Conservation (phyloP, 495 filamentous ascomycete species). For the Baudoinia panamericana region DNA sequence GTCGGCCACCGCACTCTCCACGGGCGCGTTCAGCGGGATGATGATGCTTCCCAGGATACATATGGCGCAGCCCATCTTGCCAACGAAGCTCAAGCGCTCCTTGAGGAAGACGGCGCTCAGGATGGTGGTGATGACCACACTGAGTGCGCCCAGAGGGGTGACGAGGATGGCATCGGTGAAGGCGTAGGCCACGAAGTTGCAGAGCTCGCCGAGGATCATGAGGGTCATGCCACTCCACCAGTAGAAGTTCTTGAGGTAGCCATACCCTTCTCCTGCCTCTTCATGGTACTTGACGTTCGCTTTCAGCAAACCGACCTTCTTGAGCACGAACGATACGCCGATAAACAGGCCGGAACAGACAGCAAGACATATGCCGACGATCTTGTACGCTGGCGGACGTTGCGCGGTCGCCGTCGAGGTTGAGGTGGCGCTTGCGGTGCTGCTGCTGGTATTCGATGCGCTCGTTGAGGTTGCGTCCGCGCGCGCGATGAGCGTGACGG, state of each 20-base stretch:
- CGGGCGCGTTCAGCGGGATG: constrained; percentile 86
- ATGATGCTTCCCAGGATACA: constrained; percentile 89
- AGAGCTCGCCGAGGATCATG: constrained; percentile 94
- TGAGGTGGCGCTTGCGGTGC: constrained; percentile 19
- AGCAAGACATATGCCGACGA: constrained; percentile 74
- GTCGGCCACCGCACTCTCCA: constrained; percentile 66
- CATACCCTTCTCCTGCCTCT: constrained; percentile 91
- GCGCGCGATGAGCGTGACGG: constrained; percentile 10
- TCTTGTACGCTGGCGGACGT: constrained; percentile 61
- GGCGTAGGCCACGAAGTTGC: constrained; percentile 95
- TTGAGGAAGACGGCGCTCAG: constrained; percentile 93
- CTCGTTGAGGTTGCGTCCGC: constrained; percentile 4
- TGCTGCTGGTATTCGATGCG: background rate
- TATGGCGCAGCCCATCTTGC: constrained; percentile 88
- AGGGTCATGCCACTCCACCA: constrained; percentile 97
- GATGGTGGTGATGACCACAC: constrained; percentile 86
- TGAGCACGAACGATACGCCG: constrained; percentile 86
- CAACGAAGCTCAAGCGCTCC: constrained; percentile 87
- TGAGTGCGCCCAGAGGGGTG: constrained; percentile 86
- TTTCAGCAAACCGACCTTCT: constrained; percentile 79
- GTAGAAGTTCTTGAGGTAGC: constrained; percentile 87
- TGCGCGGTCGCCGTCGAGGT: constrained; percentile 21
- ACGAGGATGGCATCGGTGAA: constrained; percentile 97
- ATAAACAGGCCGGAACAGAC: constrained; percentile 87
- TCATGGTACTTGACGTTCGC: constrained; percentile 96